Conservation (phyloP, 2,329 filamentous ascomycete genomes). For the Ascochyta pisi region DNA sequence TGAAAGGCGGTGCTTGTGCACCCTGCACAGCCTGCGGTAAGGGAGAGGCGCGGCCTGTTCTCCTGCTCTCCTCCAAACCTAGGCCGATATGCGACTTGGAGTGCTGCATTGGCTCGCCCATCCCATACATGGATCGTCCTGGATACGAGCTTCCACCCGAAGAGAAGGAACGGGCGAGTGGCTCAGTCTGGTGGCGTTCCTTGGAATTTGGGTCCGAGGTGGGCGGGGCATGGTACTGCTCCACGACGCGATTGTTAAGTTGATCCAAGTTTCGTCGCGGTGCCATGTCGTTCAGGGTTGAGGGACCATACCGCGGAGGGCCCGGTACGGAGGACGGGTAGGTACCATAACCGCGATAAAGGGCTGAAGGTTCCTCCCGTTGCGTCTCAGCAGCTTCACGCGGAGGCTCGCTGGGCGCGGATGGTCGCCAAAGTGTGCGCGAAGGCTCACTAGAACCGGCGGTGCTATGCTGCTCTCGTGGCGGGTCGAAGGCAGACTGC, state of each 20-base stretch:
- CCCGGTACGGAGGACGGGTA: constrained; percentile 36
- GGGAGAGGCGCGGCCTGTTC: constrained; percentile 83
- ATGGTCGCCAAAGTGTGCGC: constrained; percentile 42
- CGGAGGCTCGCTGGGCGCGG: constrained; percentile 32
- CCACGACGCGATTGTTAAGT: constrained; percentile 41
- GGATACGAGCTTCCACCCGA: constrained; percentile 37
- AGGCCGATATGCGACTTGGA: constrained; percentile 76
- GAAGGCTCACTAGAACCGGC: constrained; percentile 29
- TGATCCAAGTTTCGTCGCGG: constrained; percentile 44
- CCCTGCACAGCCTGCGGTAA: constrained; percentile 93
- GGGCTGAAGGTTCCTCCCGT: constrained; percentile 39
- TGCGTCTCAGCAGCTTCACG: constrained; percentile 37
- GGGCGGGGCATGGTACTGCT: constrained; percentile 49
- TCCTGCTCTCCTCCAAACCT: constrained; percentile 74
- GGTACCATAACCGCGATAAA: constrained; percentile 42
- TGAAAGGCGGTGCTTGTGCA: constrained; percentile 79
- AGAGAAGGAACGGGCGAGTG: constrained; percentile 44
- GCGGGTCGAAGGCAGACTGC: constrained; percentile 48
- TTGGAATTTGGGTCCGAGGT: constrained; percentile 48
- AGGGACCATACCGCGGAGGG: constrained; percentile 31
- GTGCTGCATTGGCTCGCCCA: constrained; percentile 63
- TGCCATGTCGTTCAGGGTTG: constrained; percentile 39
- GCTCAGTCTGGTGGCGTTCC: constrained; percentile 45
- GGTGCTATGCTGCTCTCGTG: constrained; percentile 33
- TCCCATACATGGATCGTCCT: constrained; percentile 45